These are phyloP conservation scores for Paramecium sexaurelia DNA, from an alignment of 73 alveolate genomes.

Conservation along the genomic window DNA sequence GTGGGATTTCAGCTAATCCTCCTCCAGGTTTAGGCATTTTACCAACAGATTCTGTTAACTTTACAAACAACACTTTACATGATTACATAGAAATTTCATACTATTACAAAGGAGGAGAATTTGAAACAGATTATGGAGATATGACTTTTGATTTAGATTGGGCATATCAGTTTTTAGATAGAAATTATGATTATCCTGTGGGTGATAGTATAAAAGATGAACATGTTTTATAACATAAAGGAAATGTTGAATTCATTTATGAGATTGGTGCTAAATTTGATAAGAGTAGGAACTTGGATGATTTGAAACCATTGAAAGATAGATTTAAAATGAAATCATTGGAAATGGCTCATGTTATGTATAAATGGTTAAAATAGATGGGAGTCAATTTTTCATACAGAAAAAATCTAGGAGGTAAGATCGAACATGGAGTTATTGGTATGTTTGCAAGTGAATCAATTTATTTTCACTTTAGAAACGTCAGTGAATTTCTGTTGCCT, in stretches of 20 bases:
- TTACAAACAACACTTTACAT: conserved; percentile 24
- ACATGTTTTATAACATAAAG: neutral
- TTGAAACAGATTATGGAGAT: conserved; percentile 7
- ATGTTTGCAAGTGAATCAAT: conserved; percentile 32
- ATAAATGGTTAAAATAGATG: conserved; percentile 49
- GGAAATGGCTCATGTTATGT: neutral
- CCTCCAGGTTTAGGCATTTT: conserved; percentile 37
- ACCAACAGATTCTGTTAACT: neutral
- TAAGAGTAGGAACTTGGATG: neutral
- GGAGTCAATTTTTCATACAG: neutral
- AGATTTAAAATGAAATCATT: neutral
- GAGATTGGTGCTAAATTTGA: conserved; percentile 43
- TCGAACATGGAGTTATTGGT: conserved; percentile 22
- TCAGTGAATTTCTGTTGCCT: neutral
- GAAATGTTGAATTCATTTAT: conserved; percentile 29
- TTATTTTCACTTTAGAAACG: neutral
- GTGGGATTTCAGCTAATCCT: conserved; percentile 27
- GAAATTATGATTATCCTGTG: conserved; percentile 35
- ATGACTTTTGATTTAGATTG: conserved; percentile 44
- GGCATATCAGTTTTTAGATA: conserved; percentile 32
- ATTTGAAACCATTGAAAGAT: neutral
- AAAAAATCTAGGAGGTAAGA: neutral
- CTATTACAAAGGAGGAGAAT: conserved; percentile 25
- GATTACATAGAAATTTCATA: conserved; percentile 34
- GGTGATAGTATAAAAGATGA: neutral